Evolutionary conservation across 495 filamentous ascomycete genomes (phyloP).

Genomic region (Daldinia caldariorum): DNA sequence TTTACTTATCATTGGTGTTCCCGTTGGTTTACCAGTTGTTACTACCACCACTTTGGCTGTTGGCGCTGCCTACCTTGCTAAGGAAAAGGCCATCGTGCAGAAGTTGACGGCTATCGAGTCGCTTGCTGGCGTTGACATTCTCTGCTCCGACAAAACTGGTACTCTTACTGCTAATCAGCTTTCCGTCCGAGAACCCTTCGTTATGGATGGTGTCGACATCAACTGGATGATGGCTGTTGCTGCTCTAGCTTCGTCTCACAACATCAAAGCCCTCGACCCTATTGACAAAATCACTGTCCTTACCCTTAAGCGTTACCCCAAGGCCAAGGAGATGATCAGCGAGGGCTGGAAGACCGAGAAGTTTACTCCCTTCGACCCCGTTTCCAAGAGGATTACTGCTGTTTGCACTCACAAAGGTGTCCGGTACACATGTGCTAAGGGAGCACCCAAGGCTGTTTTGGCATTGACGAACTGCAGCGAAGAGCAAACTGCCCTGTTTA

Average conservation of each 20-base stretch:
- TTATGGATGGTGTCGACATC: slow-evolving; percentile 75
- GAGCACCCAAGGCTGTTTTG: slow-evolving; percentile 82
- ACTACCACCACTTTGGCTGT: slow-evolving; percentile 97
- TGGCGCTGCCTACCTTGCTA: slow-evolving; percentile 90
- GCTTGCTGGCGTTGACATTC: slow-evolving; percentile 93
- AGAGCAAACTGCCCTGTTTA: slow-evolving; percentile 77
- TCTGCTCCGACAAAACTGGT: slow-evolving; percentile 97
- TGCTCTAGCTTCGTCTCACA: slow-evolving; percentile 86
- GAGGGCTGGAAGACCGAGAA: slow-evolving; percentile 76
- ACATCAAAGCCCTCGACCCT: slow-evolving; percentile 90
- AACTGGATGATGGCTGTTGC: slow-evolving; percentile 89
- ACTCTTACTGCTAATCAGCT: slow-evolving; percentile 93
- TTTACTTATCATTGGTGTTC: slow-evolving; percentile 90
- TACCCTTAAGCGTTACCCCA: slow-evolving; percentile 76
- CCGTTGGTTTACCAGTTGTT: slow-evolving; percentile 93
- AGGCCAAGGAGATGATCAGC: slow-evolving; percentile 74
- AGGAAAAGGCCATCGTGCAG: slow-evolving; percentile 95
- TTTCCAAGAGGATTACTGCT: slow-evolving; percentile 88
- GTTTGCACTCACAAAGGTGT: slow-evolving; percentile 79
- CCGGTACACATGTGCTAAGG: slow-evolving; percentile 85
- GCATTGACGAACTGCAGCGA: slow-evolving; percentile 76
- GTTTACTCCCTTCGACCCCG: slow-evolving; percentile 90
- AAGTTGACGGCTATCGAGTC: slow-evolving; percentile 96
- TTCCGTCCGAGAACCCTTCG: slow-evolving; percentile 82
- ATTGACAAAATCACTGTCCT: slow-evolving; percentile 93